These are phyloP conservation scores for Delphinella strobiligena DNA, from an alignment of 2,329 filamentous ascomycete genomes.

Conservation along the genomic window DNA sequence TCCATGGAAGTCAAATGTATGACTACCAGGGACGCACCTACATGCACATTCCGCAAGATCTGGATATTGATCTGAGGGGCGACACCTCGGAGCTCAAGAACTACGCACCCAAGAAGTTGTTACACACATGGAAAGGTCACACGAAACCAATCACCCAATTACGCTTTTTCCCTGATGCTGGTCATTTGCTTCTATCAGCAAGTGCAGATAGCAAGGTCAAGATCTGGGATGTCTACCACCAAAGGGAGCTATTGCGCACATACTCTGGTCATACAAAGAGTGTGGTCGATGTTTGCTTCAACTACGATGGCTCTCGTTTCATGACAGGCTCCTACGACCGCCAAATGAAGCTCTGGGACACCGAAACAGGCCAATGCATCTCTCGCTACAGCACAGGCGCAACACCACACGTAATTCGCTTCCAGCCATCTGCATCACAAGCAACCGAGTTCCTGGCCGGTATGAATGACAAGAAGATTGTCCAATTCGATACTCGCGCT, in stretches of 20 bases:
- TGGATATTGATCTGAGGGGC: slow-evolving; percentile 75
- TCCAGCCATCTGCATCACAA: slow-evolving; percentile 69
- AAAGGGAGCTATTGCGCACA: slow-evolving; percentile 77
- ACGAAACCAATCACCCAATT: slow-evolving; percentile 77
- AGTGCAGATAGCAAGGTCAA: slow-evolving; percentile 84
- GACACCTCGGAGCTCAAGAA: slow-evolving; percentile 72
- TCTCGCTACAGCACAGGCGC: slow-evolving; percentile 86
- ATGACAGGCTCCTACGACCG: slow-evolving; percentile 87
- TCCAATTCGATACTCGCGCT: slow-evolving; percentile 88
- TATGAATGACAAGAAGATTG: slow-evolving; percentile 98
- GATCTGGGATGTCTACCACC: slow-evolving; percentile 89
- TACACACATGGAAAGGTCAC: slow-evolving; percentile 74
- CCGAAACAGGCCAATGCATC: slow-evolving; percentile 81
- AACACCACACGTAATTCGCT: slow-evolving; percentile 87
- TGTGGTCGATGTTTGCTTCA: slow-evolving; percentile 82
- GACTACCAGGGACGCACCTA: slow-evolving; percentile 95
- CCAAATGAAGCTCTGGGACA: slow-evolving; percentile 96
- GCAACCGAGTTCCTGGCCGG: slow-evolving; percentile 87
- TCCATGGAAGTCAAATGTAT: slow-evolving; percentile 70
- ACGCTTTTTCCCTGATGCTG: slow-evolving; percentile 78
- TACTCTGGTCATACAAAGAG: slow-evolving; percentile 85
- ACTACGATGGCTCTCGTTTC: slow-evolving; percentile 69
- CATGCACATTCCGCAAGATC: slow-evolving; percentile 90
- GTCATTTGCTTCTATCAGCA: slow-evolving; percentile 81
- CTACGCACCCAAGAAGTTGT: slow-evolving; percentile 85